Percentiles rank a stretch among this genome's conserved stretches.
These are phyloP conservation scores for Nemophila menziesii DNA, from an alignment of 257 asterid genomes.

Conservation along the genomic window DNA sequence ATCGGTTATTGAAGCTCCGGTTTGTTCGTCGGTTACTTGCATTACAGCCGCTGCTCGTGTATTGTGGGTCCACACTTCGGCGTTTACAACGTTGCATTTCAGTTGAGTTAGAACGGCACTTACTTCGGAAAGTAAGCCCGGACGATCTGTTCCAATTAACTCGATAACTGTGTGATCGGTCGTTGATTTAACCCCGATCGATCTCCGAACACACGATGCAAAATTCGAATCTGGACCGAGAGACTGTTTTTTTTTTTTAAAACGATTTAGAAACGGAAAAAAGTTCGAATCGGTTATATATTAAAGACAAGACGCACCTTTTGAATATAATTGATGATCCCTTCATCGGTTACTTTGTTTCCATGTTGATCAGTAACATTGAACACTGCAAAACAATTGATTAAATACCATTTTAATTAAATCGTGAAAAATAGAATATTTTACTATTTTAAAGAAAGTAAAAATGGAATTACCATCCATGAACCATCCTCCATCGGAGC, in stretches of 20 bases:
- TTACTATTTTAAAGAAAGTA: not conserved
- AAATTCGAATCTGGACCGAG: constrained; percentile 20
- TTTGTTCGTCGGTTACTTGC: constrained; percentile 54
- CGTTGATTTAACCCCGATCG: constrained; percentile 46
- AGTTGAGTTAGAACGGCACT: constrained; percentile 66
- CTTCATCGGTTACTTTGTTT: constrained; percentile 17
- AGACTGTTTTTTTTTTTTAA: too few relatives aligned
- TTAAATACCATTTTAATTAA: not conserved
- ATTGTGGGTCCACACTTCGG: constrained; percentile 86
- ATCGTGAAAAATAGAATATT: not conserved
- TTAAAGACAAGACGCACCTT: constrained; percentile 13
- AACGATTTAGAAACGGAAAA: not conserved
- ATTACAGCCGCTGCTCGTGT: constrained; percentile 71
- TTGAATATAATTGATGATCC: constrained; percentile 11
- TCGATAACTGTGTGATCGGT: constrained; percentile 61
- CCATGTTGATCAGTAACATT: constrained; percentile 24
- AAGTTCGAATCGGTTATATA: not conserved
- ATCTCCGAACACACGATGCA: constrained; percentile 36
- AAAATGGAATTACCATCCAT: constrained; percentile 19
- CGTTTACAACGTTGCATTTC: constrained; percentile 66
- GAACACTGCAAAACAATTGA: constrained; percentile 12
- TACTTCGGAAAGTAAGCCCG: constrained; percentile 75
- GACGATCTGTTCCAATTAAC: constrained; percentile 67
- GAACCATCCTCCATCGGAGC: constrained; percentile 24
- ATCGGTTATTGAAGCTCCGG: constrained; percentile 38